Percentiles rank a stretch among this genome's conserved stretches.
phyloP scores from a whole-genome alignment of 1,284 basidiomycete species.

The Xerocomus tenax region DNA sequence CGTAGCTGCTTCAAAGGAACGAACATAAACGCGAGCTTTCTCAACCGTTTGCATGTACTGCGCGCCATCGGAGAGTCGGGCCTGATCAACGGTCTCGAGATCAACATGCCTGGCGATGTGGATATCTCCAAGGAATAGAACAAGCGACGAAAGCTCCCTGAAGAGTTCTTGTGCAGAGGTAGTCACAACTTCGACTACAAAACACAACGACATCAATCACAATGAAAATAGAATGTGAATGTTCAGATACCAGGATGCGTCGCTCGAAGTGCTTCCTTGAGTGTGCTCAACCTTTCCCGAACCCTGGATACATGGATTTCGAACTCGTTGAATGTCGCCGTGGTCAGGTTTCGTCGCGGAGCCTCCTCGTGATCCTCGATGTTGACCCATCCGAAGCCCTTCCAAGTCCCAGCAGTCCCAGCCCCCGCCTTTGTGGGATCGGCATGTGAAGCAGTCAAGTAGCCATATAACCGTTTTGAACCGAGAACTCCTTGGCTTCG shows the following conservation, averaged over 20 bases:
- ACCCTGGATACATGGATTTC: slow-evolving; percentile 11
- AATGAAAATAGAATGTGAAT: neutral
- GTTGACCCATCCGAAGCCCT: slow-evolving; percentile 29
- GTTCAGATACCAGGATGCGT: slow-evolving; percentile 20
- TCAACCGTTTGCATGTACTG: slow-evolving; percentile 40
- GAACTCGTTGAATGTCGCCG: slow-evolving; percentile 23
- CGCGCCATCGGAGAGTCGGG: slow-evolving; percentile 25
- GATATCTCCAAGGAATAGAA: slow-evolving; percentile 41
- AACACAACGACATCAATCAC: slow-evolving; percentile 6
- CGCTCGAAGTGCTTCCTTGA: slow-evolving; percentile 18
- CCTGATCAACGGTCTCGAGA: slow-evolving; percentile 39
- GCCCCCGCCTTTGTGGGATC: slow-evolving; percentile 21
- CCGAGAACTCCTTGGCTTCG: slow-evolving; percentile 20
- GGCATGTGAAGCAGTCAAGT: slow-evolving; percentile 20
- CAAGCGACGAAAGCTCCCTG: slow-evolving; percentile 36
- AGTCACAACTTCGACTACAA: slow-evolving; percentile 19
- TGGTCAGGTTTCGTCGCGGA: slow-evolving; percentile 23
- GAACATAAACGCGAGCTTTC: slow-evolving; percentile 40
- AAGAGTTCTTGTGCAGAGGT: slow-evolving; percentile 28
- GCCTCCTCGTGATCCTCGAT: slow-evolving; percentile 30
- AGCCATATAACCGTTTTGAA: slow-evolving; percentile 22
- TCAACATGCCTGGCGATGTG: slow-evolving; percentile 47
- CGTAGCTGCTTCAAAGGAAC: slow-evolving; percentile 41
- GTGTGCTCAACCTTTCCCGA: slow-evolving; percentile 15
- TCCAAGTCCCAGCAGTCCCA: slow-evolving; percentile 29